Base-by-base conservation (phyloP, 495 filamentous ascomycete species). In the Terfezia boudieri region DNA sequence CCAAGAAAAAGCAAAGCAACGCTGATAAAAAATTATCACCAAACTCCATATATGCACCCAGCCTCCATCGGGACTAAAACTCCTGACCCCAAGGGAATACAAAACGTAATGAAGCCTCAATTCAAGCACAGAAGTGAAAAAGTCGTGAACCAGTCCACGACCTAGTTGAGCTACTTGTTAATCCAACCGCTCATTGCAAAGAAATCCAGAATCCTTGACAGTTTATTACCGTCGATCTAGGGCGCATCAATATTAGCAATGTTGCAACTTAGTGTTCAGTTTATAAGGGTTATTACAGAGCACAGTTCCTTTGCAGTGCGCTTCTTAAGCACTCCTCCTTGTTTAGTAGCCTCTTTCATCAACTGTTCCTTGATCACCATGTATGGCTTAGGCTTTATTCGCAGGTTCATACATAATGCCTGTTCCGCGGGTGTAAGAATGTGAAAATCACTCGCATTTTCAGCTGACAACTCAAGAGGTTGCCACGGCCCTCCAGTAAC, bases 181-280 rank as follows among this genome's bases (percentile, higher is more conserved):
- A 95, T 83, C 90, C 90, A 96, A 9, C 90, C 90, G 48, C 78
- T 80, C 62, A 86, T 81, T 36, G 90, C 83, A 70, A 94, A 88
- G 66, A 96, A 98, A 61, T 96, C 90, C 64, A 86, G 94, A 49
- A 96, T 78, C 58, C 82, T 76, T 46, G 73, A 72, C 8, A 73
- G 70, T 62, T 83, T 86, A 16, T 74, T 74, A 26, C 69, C 68
- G 67, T 84, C 80, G 58, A 84, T 78, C 75, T 79, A 50, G 36
- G 23, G 9, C 54, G 26, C 7, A 32, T 32, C 26, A 32, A 32
- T 32, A 32, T 32, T 32, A 32, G 26, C 26, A 32, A 32, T 32
- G 26, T 7, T 32, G 4, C 26, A 32, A 7, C 2, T 32, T 32
- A 32, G 4, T 2, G 2, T 32, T 32, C 26, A 32, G 26, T 32